phyloP scores from a whole-genome alignment of 768 basidiomycete genomes.

The Tricholoma matsutake region DNA sequence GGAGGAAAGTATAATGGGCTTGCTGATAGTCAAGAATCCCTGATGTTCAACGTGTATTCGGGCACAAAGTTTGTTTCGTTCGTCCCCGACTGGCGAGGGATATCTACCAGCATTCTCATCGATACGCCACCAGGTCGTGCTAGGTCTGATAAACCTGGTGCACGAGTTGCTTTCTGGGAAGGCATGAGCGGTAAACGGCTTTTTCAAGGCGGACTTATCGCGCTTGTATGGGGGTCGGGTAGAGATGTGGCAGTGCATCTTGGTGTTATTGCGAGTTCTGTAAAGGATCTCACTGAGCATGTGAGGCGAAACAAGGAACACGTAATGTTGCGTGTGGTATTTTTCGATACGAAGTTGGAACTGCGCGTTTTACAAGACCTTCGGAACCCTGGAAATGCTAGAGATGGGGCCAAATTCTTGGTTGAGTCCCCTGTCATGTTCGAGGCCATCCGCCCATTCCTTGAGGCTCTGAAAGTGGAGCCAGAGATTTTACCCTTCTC shows the following conservation, averaged over 20 bases:
- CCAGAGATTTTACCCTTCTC: slow-evolving; percentile 57
- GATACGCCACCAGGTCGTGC: slow-evolving; percentile 58
- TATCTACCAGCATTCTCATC: slow-evolving; percentile 44
- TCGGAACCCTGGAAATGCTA: slow-evolving; percentile 13
- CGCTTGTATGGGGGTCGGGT: slow-evolving; percentile 46
- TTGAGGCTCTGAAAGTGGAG: slow-evolving; percentile 55
- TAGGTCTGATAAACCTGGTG: slow-evolving; percentile 33
- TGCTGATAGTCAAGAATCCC: slow-evolving; percentile 38
- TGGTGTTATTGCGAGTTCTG: slow-evolving; percentile 45
- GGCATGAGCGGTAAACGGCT: slow-evolving; percentile 55
- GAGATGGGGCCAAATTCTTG: slow-evolving; percentile 34
- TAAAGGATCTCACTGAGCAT: slow-evolving; percentile 43
- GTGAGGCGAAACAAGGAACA: slow-evolving; percentile 29
- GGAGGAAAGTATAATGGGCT: slow-evolving; percentile 60
- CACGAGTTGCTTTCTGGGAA: slow-evolving; percentile 59
- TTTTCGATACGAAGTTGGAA: slow-evolving; percentile 62
- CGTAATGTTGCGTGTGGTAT: slow-evolving; percentile 49
- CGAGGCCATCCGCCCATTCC: slow-evolving; percentile 65
- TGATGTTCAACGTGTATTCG: slow-evolving; percentile 65
- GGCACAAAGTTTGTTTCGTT: slow-evolving; percentile 45
- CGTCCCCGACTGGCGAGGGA: slow-evolving; percentile 48
- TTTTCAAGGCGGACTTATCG: slow-evolving; percentile 60
- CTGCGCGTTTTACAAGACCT: slow-evolving; percentile 37
- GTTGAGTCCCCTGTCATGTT: slow-evolving; percentile 66
- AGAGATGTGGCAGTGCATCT: slow-evolving; percentile 43